Conservation (phyloP, 352 stramenopile species). For the Globisporangium solare region DNA sequence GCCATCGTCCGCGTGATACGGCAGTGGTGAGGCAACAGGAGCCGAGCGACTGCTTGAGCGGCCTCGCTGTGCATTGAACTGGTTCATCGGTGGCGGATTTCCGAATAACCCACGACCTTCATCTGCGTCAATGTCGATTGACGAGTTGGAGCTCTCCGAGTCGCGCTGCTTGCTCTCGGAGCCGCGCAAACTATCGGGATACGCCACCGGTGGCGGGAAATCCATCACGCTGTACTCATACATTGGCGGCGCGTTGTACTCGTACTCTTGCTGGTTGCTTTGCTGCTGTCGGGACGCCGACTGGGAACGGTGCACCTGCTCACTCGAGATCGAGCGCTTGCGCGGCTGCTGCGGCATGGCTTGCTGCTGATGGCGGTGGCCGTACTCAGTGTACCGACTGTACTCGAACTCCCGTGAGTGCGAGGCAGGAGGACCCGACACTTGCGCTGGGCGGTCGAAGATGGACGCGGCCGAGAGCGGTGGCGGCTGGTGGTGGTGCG, state of each 20-base stretch:
- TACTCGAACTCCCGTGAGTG: slow-evolving; percentile 14
- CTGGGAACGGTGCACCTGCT: slow-evolving; percentile 1
- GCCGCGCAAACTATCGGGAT: slow-evolving; percentile 9
- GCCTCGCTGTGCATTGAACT: slow-evolving; percentile 1
- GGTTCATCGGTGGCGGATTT: no score
- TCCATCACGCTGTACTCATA: slow-evolving; percentile 19
- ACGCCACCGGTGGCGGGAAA: neutral
- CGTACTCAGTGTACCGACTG: slow-evolving; percentile 8
- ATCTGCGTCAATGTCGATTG: slow-evolving; percentile 66
- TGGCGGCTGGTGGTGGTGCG: slow-evolving; percentile 15
- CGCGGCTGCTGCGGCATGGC: neutral
- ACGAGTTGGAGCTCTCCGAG: slow-evolving; percentile 64
- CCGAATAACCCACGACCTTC: neutral
- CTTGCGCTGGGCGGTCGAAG: slow-evolving; percentile 43
- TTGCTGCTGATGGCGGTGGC: neutral
- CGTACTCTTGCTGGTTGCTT: slow-evolving; percentile 13
- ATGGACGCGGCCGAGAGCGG: slow-evolving; percentile 38
- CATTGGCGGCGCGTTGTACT: slow-evolving; percentile 23
- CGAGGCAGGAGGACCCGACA: slow-evolving; percentile 4
- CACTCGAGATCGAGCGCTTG: slow-evolving; percentile 6
- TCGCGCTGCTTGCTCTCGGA: slow-evolving; percentile 19
- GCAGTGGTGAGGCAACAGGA: neutral
- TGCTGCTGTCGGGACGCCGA: slow-evolving; percentile 9
- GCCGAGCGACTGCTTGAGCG: slow-evolving; percentile 18
- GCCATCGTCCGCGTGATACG: no score